A percentile compares a stretch with the other conserved stretches of the same genome.
phyloP scores from a whole-genome alignment of 768 basidiomycete genomes.

The Royoungia palumana region DNA sequence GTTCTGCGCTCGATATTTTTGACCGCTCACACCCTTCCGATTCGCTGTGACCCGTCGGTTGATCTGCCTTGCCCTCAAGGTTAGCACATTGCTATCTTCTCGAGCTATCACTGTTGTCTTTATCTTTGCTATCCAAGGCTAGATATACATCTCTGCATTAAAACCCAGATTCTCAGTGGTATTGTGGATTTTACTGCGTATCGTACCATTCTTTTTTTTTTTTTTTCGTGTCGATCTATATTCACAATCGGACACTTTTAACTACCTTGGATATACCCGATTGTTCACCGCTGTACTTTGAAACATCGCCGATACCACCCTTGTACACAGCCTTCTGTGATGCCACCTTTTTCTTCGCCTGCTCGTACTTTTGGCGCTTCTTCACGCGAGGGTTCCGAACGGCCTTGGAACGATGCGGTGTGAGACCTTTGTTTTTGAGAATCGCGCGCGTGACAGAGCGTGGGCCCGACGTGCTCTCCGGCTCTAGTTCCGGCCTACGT shows the following conservation, averaged over 20 bases:
- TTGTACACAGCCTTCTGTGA: conserved; percentile 93
- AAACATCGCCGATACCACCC: conserved; percentile 71
- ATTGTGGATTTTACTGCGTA: conserved; percentile 7
- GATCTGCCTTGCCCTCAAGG: background rate
- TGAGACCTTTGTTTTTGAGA: conserved; percentile 90
- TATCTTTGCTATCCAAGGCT: conserved; percentile 8
- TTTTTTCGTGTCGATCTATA: conserved; percentile 3
- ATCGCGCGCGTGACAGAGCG: conserved; percentile 89
- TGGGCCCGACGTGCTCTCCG: conserved; percentile 60
- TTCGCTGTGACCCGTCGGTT: conserved; percentile 2
- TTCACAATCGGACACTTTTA: conserved; percentile 74
- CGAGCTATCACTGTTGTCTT: background rate
- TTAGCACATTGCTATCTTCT: conserved; percentile 22
- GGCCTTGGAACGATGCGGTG: conserved; percentile 81
- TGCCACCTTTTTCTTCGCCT: conserved; percentile 88
- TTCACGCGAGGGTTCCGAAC: conserved; percentile 98
- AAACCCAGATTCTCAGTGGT: conserved; percentile 11
- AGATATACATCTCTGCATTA: conserved; percentile 12
- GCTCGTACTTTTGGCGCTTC: conserved; percentile 90
- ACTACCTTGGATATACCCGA: conserved; percentile 89
- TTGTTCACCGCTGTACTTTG: conserved; percentile 87
- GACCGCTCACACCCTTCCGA: conserved; percentile 2
- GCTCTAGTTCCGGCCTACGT: conserved; percentile 30
- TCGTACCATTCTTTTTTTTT: conserved; percentile 10
- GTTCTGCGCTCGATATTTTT: conserved; percentile 12